Evolutionary conservation across 108 stramenopile species (phyloP), one percentile per base, ranked within the genome.

Genomic region (Discostella pseudostelligera): DNA sequence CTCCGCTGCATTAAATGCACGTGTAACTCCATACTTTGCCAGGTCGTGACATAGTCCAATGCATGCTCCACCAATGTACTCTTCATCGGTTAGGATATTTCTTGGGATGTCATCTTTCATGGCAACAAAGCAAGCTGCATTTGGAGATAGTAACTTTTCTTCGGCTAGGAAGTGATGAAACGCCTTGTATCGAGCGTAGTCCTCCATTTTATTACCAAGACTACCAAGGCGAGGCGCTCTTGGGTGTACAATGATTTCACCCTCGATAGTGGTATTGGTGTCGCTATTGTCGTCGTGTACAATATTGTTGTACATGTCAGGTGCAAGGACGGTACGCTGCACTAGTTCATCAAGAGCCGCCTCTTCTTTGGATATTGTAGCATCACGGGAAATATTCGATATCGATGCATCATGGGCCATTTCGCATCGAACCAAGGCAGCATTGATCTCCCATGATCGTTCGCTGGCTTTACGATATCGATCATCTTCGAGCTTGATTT

Each of bases 31-130:
- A 59, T 90, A 88, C 16, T 79, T 71, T 20, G 75, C 76, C 17
- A 95, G 61, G 49, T 92, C 87, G 44, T 87, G 84, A 37, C 80
- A 69, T 14, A 88, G 46, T 19, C 84, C 82, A 66, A 89, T 92
- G 70, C 85, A 88, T 0, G 81, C 84, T 14, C 91, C 91, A 4
- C 63, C 81, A 20, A 92, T 60, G 56, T 92, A 92, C 68, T 92
- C 91, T 65, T 92, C 91, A 54, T 92, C 91, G 10, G 86, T 89
- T 0, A 76, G 65, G 11, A 67, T 67, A 19, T 47, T 63, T 32
- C 72, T 67, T 35, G 39, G 11, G 39, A 24, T 49, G 35, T 25
- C 29, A 47, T 62, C 61, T 36, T 57, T 11, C 17, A 50, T 36
- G 17, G 44, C 42, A 14, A 29, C 1, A 24, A 64, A 54, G 39